These are phyloP conservation scores for Cadophora sp. DNA, from an alignment of 2,329 filamentous ascomycete genomes.

Conservation along the genomic window DNA sequence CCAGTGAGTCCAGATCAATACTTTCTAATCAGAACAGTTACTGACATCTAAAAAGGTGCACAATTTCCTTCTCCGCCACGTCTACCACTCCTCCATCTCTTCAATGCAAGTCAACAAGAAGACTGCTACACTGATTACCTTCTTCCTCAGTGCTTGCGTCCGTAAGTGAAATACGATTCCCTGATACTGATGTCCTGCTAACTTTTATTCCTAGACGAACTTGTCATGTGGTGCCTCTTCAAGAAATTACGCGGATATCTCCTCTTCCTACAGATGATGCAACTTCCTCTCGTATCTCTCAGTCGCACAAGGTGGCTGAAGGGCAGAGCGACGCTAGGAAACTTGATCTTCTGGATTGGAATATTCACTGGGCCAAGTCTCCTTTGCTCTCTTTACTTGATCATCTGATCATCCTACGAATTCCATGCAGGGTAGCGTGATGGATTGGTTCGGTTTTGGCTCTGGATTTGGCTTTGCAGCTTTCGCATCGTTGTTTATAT, in stretches of 20 bases:
- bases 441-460: not conserved
- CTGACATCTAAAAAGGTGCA: constrained; percentile 16
- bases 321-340: constrained; percentile 68
- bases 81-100: constrained; percentile 80
- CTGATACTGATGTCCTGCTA: not conserved
- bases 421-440: not conserved
- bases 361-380: constrained; percentile 79
- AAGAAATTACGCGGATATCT: constrained; percentile 79
- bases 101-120: constrained; percentile 73
- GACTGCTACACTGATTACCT: constrained; percentile 63
- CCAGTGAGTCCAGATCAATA: constrained; percentile 48
- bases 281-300: constrained; percentile 73
- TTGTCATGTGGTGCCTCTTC: constrained; percentile 83
- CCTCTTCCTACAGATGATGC: constrained; percentile 74
- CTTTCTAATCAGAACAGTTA: not conserved
- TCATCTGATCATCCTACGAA: constrained; percentile 50
- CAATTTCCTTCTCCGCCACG: constrained; percentile 77
- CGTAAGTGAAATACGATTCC: constrained; percentile 17
- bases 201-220: constrained; percentile 56
- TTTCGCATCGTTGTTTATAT: constrained; percentile 1
- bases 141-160: constrained; percentile 46
- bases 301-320: constrained; percentile 72
- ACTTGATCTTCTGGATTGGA: constrained; percentile 79
- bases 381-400: constrained; percentile 65
- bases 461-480: not conserved